Percentiles rank a stretch among this genome's conserved stretches.
phyloP scores from a whole-genome alignment of 2,329 filamentous ascomycete genomes.

The Paecilomyces niveus region DNA sequence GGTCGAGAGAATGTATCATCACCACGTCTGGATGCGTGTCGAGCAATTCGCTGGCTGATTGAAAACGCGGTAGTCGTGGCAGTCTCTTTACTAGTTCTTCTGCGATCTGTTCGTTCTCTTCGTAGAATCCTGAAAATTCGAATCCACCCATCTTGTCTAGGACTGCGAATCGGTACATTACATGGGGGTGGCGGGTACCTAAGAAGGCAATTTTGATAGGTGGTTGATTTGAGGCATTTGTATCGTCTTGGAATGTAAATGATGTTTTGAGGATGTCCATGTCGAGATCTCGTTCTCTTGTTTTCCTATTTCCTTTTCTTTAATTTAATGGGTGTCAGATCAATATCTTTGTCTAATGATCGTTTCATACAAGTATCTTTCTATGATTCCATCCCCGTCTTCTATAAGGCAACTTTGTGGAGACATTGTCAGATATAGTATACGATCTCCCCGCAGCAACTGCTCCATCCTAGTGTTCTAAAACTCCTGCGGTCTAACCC shows the following conservation, averaged over 20 bases:
- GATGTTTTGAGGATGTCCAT: slow-evolving; percentile 11
- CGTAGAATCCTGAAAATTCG: slow-evolving; percentile 11
- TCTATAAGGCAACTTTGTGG: not conserved
- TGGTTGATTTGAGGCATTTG: slow-evolving; percentile 1
- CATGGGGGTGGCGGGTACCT: slow-evolving; percentile 10
- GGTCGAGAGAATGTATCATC: slow-evolving; percentile 12
- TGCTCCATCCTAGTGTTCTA: not conserved
- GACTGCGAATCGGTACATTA: slow-evolving; percentile 12
- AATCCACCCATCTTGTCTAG: slow-evolving; percentile 13
- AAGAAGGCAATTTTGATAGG: slow-evolving; percentile 12
- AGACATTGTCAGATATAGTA: not conserved
- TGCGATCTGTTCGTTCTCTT: slow-evolving; percentile 9
- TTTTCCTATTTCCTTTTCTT: not conserved
- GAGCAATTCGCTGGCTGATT: slow-evolving; percentile 5
- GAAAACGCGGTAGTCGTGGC: slow-evolving; percentile 9
- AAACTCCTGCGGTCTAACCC: not conserved
- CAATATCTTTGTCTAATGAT: not conserved
- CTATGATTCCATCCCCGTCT: too few species aligned
- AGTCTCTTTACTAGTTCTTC: slow-evolving; percentile 7
- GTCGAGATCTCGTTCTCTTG: not conserved
- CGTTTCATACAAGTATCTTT: too few species aligned
- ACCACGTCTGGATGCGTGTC: slow-evolving; percentile 12
- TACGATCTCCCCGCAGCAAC: not conserved
- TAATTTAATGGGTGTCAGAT: not conserved
- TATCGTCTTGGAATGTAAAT: slow-evolving; percentile 9